These are phyloP conservation scores for Pleurostoma richardsiae DNA, from an alignment of 2,329 filamentous ascomycete species.

Conservation along the genomic window DNA sequence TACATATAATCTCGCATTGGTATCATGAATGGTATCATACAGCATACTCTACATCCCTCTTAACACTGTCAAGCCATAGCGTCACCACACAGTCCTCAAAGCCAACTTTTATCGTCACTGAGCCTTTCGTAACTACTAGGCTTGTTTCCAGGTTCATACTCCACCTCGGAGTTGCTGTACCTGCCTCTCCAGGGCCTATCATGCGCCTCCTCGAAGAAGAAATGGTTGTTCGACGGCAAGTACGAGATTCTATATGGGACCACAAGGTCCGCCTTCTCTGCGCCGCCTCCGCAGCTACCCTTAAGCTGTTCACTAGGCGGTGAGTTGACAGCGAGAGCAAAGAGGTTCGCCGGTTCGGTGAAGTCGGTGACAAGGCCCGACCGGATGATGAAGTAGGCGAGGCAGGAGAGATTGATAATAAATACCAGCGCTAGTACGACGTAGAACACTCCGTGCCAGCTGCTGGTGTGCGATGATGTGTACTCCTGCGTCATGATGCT, in stretches of 20 bases:
- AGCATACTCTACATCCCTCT: too few species aligned
- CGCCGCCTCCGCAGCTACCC: slow-evolving; percentile 32
- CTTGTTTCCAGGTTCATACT: slow-evolving; percentile 3
- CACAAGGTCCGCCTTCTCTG: slow-evolving; percentile 25
- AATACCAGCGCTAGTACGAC: slow-evolving; percentile 61
- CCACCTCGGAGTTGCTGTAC: slow-evolving; percentile 10
- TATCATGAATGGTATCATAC: too few species aligned
- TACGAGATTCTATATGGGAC: slow-evolving; percentile 37
- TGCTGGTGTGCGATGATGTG: slow-evolving; percentile 56
- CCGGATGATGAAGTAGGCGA: slow-evolving; percentile 52
- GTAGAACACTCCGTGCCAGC: slow-evolving; percentile 64
- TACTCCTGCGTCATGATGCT: slow-evolving; percentile 63
- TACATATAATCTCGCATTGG: too few species aligned
- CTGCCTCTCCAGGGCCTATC: slow-evolving; percentile 17
- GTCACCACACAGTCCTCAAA: slow-evolving; percentile 16
- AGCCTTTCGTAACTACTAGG: slow-evolving; percentile 17
- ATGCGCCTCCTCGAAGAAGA: slow-evolving; percentile 34
- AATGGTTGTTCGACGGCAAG: slow-evolving; percentile 30
- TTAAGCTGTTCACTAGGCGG: slow-evolving; percentile 29
- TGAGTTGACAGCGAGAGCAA: slow-evolving; percentile 63
- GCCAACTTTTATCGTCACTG: slow-evolving; percentile 27
- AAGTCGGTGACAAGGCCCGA: slow-evolving; percentile 69
- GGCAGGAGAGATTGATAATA: slow-evolving; percentile 59
- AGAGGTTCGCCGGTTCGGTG: slow-evolving; percentile 72
- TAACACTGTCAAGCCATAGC: too few species aligned